Conservation (phyloP, 2,329 filamentous ascomycete species). For the Rugonectria rugulosa region DNA sequence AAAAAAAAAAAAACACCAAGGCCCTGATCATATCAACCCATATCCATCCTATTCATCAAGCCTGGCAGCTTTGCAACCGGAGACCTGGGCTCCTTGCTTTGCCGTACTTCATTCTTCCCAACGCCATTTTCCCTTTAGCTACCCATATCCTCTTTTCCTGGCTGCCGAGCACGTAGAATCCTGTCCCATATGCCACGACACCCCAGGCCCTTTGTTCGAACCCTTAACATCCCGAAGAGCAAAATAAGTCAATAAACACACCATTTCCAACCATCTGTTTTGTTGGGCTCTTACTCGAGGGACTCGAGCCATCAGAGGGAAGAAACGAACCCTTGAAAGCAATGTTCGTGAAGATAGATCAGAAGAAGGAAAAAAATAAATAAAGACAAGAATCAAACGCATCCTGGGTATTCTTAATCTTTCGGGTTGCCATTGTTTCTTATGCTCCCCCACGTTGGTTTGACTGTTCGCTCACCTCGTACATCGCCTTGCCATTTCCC, state of each 20-base stretch:
- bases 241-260: neutral
- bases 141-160: slow-evolving; percentile 4
- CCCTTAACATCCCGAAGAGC: neutral
- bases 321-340: slow-evolving; percentile 15
- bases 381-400: slow-evolving; percentile 30
- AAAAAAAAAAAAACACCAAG: neutral
- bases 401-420: slow-evolving; percentile 32
- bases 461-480: slow-evolving; percentile 23
- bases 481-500: slow-evolving; percentile 24
- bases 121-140: slow-evolving; percentile 23
- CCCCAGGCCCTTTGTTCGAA: slow-evolving; percentile 2
- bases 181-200: neutral
- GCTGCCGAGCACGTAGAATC: neutral
- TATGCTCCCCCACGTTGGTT: neutral
- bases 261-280: neutral
- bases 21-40: neutral
- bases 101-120: slow-evolving; percentile 10
- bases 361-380: too few species aligned
- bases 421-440: slow-evolving; percentile 8
- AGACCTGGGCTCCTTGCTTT: neutral
- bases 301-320: slow-evolving; percentile 21
- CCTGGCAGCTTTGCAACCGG: neutral
- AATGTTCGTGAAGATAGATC: slow-evolving; percentile 29
- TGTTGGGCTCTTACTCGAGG: too few species aligned
- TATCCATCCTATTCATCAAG: neutral